These are phyloP conservation scores for Primulina huaijiensis DNA, from an alignment of 257 asterid genomes.

Conservation along the genomic window DNA sequence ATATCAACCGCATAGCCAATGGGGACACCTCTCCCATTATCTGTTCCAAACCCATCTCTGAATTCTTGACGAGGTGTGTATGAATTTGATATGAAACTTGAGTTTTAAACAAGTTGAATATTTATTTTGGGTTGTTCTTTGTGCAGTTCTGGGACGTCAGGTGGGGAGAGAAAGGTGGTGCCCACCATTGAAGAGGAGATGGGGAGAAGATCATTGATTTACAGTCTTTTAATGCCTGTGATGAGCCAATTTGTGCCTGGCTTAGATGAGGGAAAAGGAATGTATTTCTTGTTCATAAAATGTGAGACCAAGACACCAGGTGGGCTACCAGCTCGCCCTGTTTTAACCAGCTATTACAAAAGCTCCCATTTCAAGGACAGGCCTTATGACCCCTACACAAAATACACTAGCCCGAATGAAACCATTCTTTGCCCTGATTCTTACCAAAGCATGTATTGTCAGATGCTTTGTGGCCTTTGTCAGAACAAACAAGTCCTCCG, in stretches of 20 bases:
- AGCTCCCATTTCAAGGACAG: constrained; percentile 37
- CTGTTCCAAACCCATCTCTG: constrained; percentile 33
- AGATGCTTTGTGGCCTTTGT: constrained; percentile 45
- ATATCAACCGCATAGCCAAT: constrained; percentile 31
- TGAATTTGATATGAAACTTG: too few relatives aligned
- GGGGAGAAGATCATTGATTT: constrained; percentile 32
- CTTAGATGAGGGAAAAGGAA: constrained; percentile 39
- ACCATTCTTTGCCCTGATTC: constrained; percentile 40
- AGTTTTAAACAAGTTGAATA: background rate
- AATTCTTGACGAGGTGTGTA: constrained; percentile 34
- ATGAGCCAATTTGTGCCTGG: constrained; percentile 40
- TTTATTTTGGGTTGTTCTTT: background rate
- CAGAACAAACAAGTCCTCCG: constrained; percentile 36
- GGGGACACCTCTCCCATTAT: constrained; percentile 37
- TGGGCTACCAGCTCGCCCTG: constrained; percentile 41
- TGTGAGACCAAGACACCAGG: constrained; percentile 41
- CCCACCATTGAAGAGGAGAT: constrained; percentile 44
- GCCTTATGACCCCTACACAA: constrained; percentile 39
- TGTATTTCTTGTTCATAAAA: constrained; percentile 41
- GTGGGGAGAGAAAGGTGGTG: constrained; percentile 42
- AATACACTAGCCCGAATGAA: constrained; percentile 44
- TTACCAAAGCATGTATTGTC: constrained; percentile 51
- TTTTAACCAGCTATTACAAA: constrained; percentile 42
- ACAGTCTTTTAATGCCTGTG: constrained; percentile 44
- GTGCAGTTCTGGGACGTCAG: constrained; percentile 37